A percentile compares a stretch with the other conserved stretches of the same genome.
phyloP scores from a whole-genome alignment of 805 yeast species.

The Saccharomycopsis schoenii region DNA sequence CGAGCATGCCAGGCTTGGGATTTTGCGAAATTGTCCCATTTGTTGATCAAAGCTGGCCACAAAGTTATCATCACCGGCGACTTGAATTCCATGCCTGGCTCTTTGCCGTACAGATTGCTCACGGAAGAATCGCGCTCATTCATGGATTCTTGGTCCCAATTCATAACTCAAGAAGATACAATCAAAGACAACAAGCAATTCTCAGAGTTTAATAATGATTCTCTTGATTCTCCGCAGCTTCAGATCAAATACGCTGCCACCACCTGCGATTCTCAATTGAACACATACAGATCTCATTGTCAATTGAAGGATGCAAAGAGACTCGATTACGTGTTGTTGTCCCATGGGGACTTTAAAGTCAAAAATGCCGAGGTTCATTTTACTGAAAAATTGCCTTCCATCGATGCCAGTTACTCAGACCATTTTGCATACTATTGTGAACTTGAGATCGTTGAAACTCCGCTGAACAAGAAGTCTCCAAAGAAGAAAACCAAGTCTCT shows the following conservation, averaged over 20 bases:
- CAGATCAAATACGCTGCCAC: slow-evolving; percentile 72
- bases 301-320: slow-evolving; percentile 67
- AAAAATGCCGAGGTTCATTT: slow-evolving; percentile 62
- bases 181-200: slow-evolving; percentile 23
- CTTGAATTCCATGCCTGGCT: slow-evolving; percentile 79
- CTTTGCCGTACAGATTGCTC: slow-evolving; percentile 68
- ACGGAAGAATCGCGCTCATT: slow-evolving; percentile 54
- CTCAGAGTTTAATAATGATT: slow-evolving; percentile 30
- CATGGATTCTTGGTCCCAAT: slow-evolving; percentile 73
- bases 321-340: slow-evolving; percentile 79
- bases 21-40: slow-evolving; percentile 53
- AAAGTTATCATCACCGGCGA: slow-evolving; percentile 90
- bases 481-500: slow-evolving; percentile 14
- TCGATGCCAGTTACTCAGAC: slow-evolving; percentile 72
- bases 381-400: slow-evolving; percentile 52
- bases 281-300: slow-evolving; percentile 67
- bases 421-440: slow-evolving; percentile 74
- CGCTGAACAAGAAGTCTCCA: too few relatives aligned
- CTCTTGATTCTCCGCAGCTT: slow-evolving; percentile 36
- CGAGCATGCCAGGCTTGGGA: slow-evolving; percentile 97
- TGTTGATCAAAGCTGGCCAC: slow-evolving; percentile 64
- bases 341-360: slow-evolving; percentile 21
- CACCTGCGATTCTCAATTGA: slow-evolving; percentile 81
- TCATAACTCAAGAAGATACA: background rate
- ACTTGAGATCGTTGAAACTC: slow-evolving; percentile 21